These are phyloP conservation scores for Leishmania tarentolae DNA, from an alignment of 208 protist genomes.

Conservation along the genomic window DNA sequence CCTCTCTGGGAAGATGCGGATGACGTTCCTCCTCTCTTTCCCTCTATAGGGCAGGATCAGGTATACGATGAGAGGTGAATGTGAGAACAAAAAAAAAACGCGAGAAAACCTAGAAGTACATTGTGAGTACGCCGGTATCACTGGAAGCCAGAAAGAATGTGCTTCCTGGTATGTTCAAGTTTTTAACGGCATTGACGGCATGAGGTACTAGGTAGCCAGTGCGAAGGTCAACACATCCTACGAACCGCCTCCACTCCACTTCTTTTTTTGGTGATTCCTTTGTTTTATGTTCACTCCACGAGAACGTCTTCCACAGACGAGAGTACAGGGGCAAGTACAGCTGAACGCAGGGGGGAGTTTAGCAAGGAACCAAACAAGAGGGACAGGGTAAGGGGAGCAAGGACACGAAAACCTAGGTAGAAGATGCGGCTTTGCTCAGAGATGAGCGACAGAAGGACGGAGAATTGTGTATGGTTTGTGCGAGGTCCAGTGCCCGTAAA, in stretches of 20 bases:
- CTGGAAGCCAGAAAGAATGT: neutral
- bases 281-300: neutral
- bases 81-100: neutral
- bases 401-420: neutral
- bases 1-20: neutral
- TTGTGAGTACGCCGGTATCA: neutral
- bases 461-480: conserved; percentile 54
- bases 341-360: neutral
- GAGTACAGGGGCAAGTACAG: neutral
- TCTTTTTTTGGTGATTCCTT: neutral
- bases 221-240: neutral
- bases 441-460: conserved; percentile 52
- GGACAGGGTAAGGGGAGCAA: neutral
- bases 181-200: neutral
- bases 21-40: neutral
- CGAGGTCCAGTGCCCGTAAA: conserved; percentile 43
- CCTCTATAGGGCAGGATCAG: neutral
- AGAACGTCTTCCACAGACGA: neutral
- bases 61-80: neutral
- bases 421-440: conserved; percentile 36
- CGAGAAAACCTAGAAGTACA: neutral
- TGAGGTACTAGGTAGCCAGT: neutral
- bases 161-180: neutral
- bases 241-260: neutral
- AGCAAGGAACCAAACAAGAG: neutral